Evolutionary conservation across 139 green algal species (phyloP).

Genomic region (Tetradesmus obliquus): DNA sequence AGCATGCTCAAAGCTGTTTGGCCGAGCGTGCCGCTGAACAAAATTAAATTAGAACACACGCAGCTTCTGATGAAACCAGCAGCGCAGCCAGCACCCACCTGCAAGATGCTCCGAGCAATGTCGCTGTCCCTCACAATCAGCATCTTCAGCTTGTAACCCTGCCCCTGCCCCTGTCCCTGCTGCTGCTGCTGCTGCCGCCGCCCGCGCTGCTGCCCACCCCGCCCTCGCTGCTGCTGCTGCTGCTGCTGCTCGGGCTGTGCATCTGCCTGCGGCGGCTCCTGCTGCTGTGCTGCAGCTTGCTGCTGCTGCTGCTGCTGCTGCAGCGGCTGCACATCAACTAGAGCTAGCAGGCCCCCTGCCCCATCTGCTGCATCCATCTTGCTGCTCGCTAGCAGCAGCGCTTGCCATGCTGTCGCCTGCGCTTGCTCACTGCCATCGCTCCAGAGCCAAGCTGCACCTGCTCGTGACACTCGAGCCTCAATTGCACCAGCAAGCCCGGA

Average conservation of each 20-base stretch:
- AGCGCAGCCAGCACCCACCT: background rate
- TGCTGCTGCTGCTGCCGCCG: background rate
- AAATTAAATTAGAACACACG: too few species aligned
- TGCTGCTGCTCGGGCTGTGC: background rate
- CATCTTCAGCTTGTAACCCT: background rate
- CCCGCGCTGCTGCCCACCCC: background rate
- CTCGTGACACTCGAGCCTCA: background rate
- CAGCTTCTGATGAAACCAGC: too few species aligned
- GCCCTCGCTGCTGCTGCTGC: slow-evolving; percentile 7
- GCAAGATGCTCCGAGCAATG: slow-evolving; percentile 15
- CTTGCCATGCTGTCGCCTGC: slow-evolving; percentile 2
- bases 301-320: slow-evolving; percentile 28
- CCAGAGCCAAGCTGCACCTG: slow-evolving; percentile 25
- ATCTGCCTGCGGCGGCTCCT: background rate
- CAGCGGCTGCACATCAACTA: slow-evolving; percentile 19
- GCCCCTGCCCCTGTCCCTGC: background rate
- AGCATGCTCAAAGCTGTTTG: too few species aligned
- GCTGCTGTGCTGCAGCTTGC: slow-evolving; percentile 8
- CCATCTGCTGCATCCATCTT: slow-evolving; percentile 40
- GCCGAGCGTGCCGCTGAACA: too few species aligned
- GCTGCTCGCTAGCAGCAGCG: background rate
- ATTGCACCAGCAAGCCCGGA: slow-evolving; percentile 14
- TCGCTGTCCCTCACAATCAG: slow-evolving; percentile 18
- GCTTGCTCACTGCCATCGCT: slow-evolving; percentile 22
- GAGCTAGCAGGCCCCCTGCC: slow-evolving; percentile 2